Base-by-base conservation (phyloP, 2,329 filamentous ascomycete genomes). In the Diplodia intermedia region DNA sequence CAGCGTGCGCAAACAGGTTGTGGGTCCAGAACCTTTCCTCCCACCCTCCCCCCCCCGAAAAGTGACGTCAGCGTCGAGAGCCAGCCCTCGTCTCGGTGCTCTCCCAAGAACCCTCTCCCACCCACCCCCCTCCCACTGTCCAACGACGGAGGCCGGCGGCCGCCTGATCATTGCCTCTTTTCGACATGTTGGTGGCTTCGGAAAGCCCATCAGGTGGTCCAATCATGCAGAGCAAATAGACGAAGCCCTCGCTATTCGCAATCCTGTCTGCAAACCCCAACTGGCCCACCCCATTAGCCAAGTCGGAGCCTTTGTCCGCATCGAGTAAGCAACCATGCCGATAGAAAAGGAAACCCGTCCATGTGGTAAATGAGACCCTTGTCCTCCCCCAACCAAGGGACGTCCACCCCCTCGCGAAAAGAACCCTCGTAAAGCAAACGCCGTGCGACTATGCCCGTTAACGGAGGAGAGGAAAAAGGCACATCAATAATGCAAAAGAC, bases 381-480 rank as follows among this genome's bases (percentile, higher is more conserved):
- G n/a, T 47, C 18, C n/a, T 8, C 7, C 18, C 18, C 43, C 43
- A 20, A 47, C 43, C 43, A 18, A 47, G 9, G 18, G n/a, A 47
- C 43, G 43, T 11, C 33, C 33, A 36, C 33, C 33, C 31, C 40
- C 43, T 20, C n/a, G 14, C 12, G 14, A 29, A 29, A 29, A 29
- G n/a, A 53, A 53, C 18, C 15, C 14, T 36, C 8, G 23, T 43
- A 60, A 36, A 38, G n/a, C 12, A 15, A 63, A 52, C 60, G 60
- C 60, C 60, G 47, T 40, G 60, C 47, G 29, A 52, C 60, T 18
- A 53, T 63, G 60, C 60, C 36, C 23, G n/a, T 9, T 26, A 33
- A 33, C 31, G 5, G 29, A 18, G 23, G 23, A 26, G 23, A n/a
- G 18, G 18, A n/a, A 3, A 33, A 49, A 31, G 9, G 47, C 31